Percentiles rank a stretch among this genome's conserved stretches.
phyloP scores from a whole-genome alignment of 2,329 filamentous ascomycete genomes.

The Epichloe brachyelytri region DNA sequence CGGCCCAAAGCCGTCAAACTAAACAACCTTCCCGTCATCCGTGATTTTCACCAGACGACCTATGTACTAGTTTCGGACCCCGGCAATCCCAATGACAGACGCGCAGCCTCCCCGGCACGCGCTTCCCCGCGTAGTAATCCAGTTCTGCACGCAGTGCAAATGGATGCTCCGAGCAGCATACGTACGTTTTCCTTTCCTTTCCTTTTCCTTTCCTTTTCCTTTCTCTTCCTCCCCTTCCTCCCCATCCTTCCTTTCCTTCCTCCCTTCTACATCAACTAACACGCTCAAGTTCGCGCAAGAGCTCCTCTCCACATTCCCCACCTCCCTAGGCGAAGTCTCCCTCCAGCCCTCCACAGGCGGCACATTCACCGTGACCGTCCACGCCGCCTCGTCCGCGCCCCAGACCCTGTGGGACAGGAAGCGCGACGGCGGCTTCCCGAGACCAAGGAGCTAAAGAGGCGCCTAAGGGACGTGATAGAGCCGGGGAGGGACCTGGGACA shows the following conservation, averaged over 20 bases:
- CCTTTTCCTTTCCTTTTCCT: background rate
- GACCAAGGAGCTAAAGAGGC: conserved; percentile 79
- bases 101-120: background rate
- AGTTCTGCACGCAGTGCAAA: conserved; percentile 87
- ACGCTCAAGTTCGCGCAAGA: conserved; percentile 71
- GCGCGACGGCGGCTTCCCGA: conserved; percentile 77
- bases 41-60: too few relatives aligned
- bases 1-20: too few relatives aligned
- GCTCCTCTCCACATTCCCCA: conserved; percentile 83
- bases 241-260: too few relatives aligned
- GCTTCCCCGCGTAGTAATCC: conserved; percentile 51
- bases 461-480: conserved; percentile 70
- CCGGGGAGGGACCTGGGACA: conserved; percentile 71
- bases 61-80: too few relatives aligned
- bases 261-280: background rate
- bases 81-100: background rate
- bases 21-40: too few relatives aligned
- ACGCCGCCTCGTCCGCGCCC: conserved; percentile 7
- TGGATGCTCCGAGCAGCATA: conserved; percentile 84
- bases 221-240: background rate
- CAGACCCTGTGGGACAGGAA: conserved; percentile 72
- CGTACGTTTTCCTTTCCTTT: conserved; percentile 33
- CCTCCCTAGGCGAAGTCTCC: conserved; percentile 72
- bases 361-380: conserved; percentile 62
- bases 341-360: conserved; percentile 78